phyloP scores from a whole-genome alignment of 2,329 filamentous ascomycete species.

The Clarireedia homoeocarpa region DNA sequence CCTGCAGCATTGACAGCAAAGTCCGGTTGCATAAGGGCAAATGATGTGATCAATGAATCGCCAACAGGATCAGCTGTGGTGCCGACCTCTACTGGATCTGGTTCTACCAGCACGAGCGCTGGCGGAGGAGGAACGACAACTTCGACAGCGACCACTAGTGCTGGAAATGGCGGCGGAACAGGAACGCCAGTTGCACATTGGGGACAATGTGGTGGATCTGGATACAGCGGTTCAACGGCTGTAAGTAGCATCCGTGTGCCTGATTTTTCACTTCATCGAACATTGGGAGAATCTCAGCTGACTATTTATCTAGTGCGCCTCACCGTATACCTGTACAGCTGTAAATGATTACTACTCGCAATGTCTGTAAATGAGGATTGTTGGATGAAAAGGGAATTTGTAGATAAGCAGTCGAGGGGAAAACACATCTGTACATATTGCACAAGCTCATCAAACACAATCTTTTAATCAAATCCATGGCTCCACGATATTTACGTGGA shows the following conservation, averaged over 20 bases:
- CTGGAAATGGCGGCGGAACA: background rate
- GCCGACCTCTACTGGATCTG: background rate
- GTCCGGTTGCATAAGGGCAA: constrained; percentile 31
- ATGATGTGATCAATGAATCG: constrained; percentile 3
- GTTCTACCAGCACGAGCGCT: background rate
- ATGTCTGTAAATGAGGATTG: constrained; percentile 5
- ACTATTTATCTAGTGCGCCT: background rate
- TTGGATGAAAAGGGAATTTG: background rate
- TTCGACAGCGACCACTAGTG: background rate
- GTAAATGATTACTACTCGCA: background rate
- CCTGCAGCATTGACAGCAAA: constrained; percentile 36
- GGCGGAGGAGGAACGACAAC: background rate
- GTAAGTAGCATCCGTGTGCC: background rate
- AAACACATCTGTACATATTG: too few relatives aligned
- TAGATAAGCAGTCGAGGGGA: too few relatives aligned
- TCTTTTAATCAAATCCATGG: too few relatives aligned
- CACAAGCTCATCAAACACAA: too few relatives aligned
- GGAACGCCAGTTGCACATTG: background rate
- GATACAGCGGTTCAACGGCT: background rate
- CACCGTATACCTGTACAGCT: constrained; percentile 1
- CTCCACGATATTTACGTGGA: too few relatives aligned
- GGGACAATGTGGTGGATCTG: constrained; percentile 6
- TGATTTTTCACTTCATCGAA: background rate
- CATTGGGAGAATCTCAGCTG: background rate
- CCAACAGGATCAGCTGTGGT: constrained; percentile 3